These are phyloP conservation scores for Gossypium anomalum DNA, from an alignment of 345 rosid species.

Conservation along the genomic window DNA sequence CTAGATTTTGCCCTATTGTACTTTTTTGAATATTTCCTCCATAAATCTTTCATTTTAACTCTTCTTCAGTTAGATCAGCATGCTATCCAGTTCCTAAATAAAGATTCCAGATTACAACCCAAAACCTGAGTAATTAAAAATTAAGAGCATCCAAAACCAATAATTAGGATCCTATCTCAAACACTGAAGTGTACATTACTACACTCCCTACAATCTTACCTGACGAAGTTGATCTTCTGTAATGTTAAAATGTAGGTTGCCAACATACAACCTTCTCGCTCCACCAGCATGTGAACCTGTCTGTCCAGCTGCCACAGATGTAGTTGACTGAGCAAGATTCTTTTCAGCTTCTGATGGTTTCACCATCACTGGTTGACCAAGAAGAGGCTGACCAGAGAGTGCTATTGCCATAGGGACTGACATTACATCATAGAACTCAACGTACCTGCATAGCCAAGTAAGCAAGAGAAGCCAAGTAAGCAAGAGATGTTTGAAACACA, in stretches of 20 bases:
- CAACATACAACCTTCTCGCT: constrained; percentile 89
- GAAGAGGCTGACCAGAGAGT: constrained; percentile 95
- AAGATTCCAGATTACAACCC: background rate
- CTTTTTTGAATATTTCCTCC: background rate
- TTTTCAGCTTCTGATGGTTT: constrained; percentile 99
- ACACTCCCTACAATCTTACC: constrained; percentile 31
- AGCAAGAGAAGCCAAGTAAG: no score
- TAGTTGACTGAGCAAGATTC: constrained; percentile 91
- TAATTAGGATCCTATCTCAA: background rate
- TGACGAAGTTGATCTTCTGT: constrained; percentile 87
- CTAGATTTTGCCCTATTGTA: background rate
- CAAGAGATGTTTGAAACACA: no score
- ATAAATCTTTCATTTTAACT: background rate
- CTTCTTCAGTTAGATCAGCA: background rate
- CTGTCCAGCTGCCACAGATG: constrained; percentile 55
- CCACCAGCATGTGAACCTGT: constrained; percentile 78
- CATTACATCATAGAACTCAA: constrained; percentile 96
- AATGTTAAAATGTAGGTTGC: constrained; percentile 83
- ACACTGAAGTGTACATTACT: background rate
- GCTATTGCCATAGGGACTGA: constrained; percentile 99
- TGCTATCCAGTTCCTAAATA: background rate
- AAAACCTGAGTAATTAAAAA: background rate
- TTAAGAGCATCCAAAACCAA: background rate
- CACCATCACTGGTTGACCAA: constrained; percentile 94
- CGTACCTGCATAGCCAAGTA: constrained; percentile 43